These are phyloP conservation scores for Alternaria ventricosa DNA, from an alignment of 2,329 filamentous ascomycete species.

Conservation along the genomic window DNA sequence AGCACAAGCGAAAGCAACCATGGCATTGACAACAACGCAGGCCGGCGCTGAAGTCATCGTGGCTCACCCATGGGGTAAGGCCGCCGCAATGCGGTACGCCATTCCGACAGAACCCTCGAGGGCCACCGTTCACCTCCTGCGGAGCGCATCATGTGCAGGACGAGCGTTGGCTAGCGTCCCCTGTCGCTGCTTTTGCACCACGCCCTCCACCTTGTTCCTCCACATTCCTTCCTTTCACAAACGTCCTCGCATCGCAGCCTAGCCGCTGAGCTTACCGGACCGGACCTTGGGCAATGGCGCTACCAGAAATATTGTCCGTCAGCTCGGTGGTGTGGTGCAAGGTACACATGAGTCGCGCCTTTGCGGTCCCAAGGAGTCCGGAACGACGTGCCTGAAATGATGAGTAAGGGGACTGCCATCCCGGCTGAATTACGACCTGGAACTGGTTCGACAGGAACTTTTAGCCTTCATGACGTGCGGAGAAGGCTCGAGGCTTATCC, in stretches of 20 bases:
- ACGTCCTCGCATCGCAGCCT: constrained; percentile 15
- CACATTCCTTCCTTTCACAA: constrained; percentile 12
- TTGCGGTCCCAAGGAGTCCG: constrained; percentile 24
- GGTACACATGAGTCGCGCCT: constrained; percentile 5
- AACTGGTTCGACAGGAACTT: constrained; percentile 31
- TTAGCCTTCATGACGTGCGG: constrained; percentile 13
- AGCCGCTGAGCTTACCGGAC: constrained; percentile 31
- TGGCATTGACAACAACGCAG: not conserved
- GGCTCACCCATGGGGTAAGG: constrained; percentile 9
- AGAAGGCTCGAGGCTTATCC: constrained; percentile 10
- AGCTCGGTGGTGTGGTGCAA: constrained; percentile 25
- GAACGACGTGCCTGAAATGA: constrained; percentile 39
- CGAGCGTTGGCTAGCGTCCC: constrained; percentile 21
- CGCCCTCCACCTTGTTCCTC: not conserved
- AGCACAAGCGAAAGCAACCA: constrained; percentile 3
- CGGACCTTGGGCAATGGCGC: constrained; percentile 25
- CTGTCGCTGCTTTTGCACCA: constrained; percentile 31
- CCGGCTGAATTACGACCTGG: constrained; percentile 19
- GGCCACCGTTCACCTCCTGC: constrained; percentile 21
- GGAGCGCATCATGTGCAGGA: constrained; percentile 23
- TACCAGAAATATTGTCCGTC: constrained; percentile 31
- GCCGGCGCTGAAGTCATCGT: constrained; percentile 14
- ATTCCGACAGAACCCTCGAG: constrained; percentile 19
- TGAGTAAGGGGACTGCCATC: constrained; percentile 19
- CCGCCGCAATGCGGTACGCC: constrained; percentile 25